Evolutionary conservation across 108 stramenopile genomes (phyloP).

Genomic region (Fragilaria radians): DNA sequence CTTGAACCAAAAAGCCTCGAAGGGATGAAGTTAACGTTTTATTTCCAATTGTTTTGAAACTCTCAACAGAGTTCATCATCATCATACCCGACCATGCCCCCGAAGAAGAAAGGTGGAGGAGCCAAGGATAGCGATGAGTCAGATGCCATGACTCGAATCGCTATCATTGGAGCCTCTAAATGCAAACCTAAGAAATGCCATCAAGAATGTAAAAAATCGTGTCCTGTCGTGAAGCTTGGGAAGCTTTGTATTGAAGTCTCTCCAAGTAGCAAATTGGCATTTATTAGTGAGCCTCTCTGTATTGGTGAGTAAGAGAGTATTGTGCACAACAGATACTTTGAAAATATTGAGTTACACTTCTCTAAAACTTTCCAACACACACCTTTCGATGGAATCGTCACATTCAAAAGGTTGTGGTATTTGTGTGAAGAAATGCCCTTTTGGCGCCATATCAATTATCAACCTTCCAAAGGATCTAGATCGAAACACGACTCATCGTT

Average conservation of each 20-base stretch:
- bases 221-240: constrained; percentile 93
- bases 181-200: constrained; percentile 98
- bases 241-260: constrained; percentile 96
- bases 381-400: no score
- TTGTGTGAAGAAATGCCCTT: constrained; percentile 98
- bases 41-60: no score
- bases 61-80: no score
- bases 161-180: constrained; percentile 87
- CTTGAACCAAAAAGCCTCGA: no score
- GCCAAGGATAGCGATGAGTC: constrained; percentile 25
- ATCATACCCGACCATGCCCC: constrained; percentile 61
- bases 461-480: constrained; percentile 97
- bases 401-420: constrained; percentile 98
- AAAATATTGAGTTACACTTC: no score
- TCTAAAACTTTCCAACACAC: no score
- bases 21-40: no score
- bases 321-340: no score
- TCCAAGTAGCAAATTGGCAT: constrained; percentile 84
- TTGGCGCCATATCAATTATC: constrained; percentile 97
- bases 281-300: constrained; percentile 87
- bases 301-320: constrained; percentile 81
- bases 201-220: constrained; percentile 95
- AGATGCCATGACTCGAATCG: constrained; percentile 84
- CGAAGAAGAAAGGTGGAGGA: constrained; percentile 36
- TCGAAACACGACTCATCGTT: constrained; percentile 94